Evolutionary conservation across 2,329 filamentous ascomycete species (phyloP), one percentile per base, ranked within the genome.

Genomic region (Hymenoscyphus repandus): DNA sequence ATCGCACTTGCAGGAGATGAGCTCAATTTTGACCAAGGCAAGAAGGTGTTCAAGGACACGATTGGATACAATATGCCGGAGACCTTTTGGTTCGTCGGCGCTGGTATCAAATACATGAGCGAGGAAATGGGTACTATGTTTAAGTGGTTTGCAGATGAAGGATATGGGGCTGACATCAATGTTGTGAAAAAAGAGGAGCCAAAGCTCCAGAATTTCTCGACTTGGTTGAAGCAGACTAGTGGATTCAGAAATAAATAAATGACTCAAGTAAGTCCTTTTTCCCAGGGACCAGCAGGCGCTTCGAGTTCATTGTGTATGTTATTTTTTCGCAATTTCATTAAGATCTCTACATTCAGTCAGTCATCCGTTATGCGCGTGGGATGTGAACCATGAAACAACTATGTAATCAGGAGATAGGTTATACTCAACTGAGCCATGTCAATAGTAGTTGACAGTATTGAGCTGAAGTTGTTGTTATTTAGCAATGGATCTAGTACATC

Each of bases 1-100:
- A 55, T 72, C n/a, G 67, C 68, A 2, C 55, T 74, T 1, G 72
- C 70, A 0, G 71, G 70, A 2, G 71, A 74, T 44, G 71, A 73
- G 49, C 50, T 72, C 41, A 69, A 64, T 1, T 63, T 64, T 20
- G 53, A 58, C 1, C 59, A 73, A 47, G 61, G 64, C 7, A 56
- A 56, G 1, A 50, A 61, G 5, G 56, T 68, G 2, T 73, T 69
- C 51, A 62, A 64, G 40, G 44, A 64, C 45, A 62, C 59, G 22
- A 64, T 64, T 2, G 69, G 69, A 1, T 33, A 47, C 1, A 53
- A 61, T 9, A 48, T 66, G 38, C 67, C 68, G 0, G 56, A 54
- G 9, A 67, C 68, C 1, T 69, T 60, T 37, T 49, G 59, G 2
- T 58, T 70, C 33, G 10, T 70, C 6, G 57, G 57, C 5, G 39